Conservation (phyloP, 208 protist species). For the Acanthamoeba lenticulata region DNA sequence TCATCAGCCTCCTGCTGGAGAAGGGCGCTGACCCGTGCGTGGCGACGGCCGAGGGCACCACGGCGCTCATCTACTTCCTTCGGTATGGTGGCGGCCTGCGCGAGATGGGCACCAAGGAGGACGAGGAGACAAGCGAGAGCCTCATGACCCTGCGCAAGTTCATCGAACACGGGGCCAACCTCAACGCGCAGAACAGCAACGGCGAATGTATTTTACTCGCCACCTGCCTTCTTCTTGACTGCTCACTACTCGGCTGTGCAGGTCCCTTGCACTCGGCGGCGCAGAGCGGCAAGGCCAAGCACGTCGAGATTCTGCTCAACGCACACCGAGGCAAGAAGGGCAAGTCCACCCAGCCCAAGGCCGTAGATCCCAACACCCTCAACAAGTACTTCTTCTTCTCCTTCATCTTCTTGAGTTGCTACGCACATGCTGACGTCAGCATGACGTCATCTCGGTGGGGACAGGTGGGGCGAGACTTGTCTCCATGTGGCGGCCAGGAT, state of each 20-base stretch:
- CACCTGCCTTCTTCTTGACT: background rate
- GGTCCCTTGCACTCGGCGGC: background rate
- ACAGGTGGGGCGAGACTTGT: conserved; percentile 9
- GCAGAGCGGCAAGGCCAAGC: conserved; percentile 14
- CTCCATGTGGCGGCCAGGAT: conserved; percentile 11
- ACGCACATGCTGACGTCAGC: background rate
- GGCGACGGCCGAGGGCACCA: background rate
- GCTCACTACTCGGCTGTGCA: background rate
- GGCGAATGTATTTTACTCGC: background rate
- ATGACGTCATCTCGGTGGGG: background rate
- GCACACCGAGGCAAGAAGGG: conserved; percentile 18
- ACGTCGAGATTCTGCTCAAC: conserved; percentile 34
- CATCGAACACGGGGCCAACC: conserved; percentile 11
- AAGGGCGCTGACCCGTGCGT: conserved; percentile 4
- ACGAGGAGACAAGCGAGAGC: background rate
- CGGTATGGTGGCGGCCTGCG: background rate
- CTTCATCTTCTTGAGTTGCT: background rate
- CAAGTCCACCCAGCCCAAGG: background rate
- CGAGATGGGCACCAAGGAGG: conserved; percentile 33
- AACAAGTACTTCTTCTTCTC: background rate
- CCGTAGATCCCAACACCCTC: background rate
- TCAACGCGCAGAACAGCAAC: conserved; percentile 34
- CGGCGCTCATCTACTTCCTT: conserved; percentile 21
- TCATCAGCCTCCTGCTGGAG: background rate
- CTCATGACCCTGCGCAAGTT: conserved; percentile 28